Base-by-base conservation (phyloP, 495 filamentous ascomycete genomes). In the Daldinia loculata region DNA sequence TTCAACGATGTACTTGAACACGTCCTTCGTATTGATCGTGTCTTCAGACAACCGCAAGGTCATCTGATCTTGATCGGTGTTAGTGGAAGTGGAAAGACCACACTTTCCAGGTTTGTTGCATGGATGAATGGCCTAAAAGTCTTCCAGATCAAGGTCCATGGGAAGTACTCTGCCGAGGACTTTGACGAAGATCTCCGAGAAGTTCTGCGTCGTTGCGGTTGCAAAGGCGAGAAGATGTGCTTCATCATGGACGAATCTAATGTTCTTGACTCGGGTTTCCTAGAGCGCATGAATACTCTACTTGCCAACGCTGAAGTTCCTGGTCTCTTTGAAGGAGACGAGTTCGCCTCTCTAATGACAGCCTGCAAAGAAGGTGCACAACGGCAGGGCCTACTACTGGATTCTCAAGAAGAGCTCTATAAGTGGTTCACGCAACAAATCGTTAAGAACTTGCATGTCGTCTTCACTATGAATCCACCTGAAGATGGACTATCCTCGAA, bases 211-310 rank as follows among this genome's bases (percentile, higher is more conserved):
- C 88, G 95, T 51, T 94, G 92, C 69, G 95, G 95, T 55, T 98
- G 96, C 83, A 98, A 96, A 81, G 95, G 95, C 36, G 95, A 99
- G 78, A 99, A 98, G 84, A 96, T 99, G 43, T 98, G 96, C 83
- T 99, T 99, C 82, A 96, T 99, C 81, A 97, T 99, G 95, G 95
- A 99, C 74, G 95, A 99, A 84, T 91, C 94, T 6, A 99, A 99
- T 75, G 95, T 99, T 19, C 87, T 99, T 3, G 95, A 99, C 75
- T 99, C 95, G 15, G 95, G 95, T 38, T 99, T 99, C 89, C 79
- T 99, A 68, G 95, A 99, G 79, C 89, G 96, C 65, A 99, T 99
- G 95, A 99, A 99, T 70, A 99, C 95, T 1, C 84, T 99, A 24
- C 89, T 99, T 60, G 95, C 95, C 63, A 99, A 99, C 76, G 95